Percentiles rank a stretch among this genome's conserved stretches.
These are phyloP conservation scores for Candida succiphila DNA, from an alignment of 805 yeast genomes.

Conservation along the genomic window DNA sequence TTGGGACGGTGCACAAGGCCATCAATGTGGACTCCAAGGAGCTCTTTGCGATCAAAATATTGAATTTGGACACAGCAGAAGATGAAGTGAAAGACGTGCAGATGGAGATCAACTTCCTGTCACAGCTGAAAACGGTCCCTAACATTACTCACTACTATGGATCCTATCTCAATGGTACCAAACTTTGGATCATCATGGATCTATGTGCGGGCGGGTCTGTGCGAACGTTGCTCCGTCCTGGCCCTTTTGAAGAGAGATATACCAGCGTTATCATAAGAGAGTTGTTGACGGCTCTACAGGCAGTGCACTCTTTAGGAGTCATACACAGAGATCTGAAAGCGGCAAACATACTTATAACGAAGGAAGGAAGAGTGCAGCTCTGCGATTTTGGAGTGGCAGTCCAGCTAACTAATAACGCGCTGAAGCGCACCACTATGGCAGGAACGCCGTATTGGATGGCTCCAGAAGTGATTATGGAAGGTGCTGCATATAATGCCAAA, in stretches of 20 bases:
- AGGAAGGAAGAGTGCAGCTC: constrained; percentile 81
- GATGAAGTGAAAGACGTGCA: constrained; percentile 95
- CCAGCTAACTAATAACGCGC: constrained; percentile 61
- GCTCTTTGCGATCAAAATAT: constrained; percentile 85
- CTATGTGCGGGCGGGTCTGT: constrained; percentile 95
- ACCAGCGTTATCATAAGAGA: constrained; percentile 83
- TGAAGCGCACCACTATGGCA: constrained; percentile 89
- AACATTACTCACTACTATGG: constrained; percentile 91
- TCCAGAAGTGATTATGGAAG: constrained; percentile 93
- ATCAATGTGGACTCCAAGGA: constrained; percentile 56
- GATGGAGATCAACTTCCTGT: constrained; percentile 78
- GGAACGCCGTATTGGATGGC: constrained; percentile 99
- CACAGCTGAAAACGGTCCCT: constrained; percentile 77
- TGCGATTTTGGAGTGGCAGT: constrained; percentile 99
- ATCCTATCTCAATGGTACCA: constrained; percentile 58
- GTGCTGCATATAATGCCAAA: constrained; percentile 75
- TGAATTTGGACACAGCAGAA: constrained; percentile 84
- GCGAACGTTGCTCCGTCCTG: constrained; percentile 78
- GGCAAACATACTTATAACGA: constrained; percentile 77
- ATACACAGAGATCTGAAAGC: constrained; percentile 96
- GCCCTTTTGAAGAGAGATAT: constrained; percentile 76
- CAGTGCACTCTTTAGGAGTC: constrained; percentile 81
- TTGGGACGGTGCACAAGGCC: constrained; percentile 94
- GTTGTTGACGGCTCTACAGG: constrained; percentile 62
- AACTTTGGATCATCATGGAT: constrained; percentile 85